Conservation (phyloP, 2,329 filamentous ascomycete genomes). For the Arthrinium phaeospermum region DNA sequence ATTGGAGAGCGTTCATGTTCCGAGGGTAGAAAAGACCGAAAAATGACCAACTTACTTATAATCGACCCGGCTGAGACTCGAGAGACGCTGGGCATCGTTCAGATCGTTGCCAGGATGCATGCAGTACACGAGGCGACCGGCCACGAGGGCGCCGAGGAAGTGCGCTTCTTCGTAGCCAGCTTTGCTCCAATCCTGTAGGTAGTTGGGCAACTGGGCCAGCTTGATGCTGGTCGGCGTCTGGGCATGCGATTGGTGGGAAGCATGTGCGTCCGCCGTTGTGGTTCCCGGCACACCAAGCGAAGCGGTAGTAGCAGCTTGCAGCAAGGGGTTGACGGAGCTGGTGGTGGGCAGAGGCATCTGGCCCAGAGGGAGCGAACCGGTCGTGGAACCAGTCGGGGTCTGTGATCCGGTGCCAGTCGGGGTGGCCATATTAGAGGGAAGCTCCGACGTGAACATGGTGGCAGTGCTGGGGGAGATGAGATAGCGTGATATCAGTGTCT, state of each 20-base stretch:
- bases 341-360: constrained; percentile 52
- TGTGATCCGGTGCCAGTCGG: constrained; percentile 89
- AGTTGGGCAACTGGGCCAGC: constrained; percentile 76
- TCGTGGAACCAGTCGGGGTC: constrained; percentile 75
- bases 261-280: constrained; percentile 49
- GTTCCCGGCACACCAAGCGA: constrained; percentile 52
- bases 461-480: constrained; percentile 90
- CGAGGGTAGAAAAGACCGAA: background rate
- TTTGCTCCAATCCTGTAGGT: constrained; percentile 91
- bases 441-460: constrained; percentile 96
- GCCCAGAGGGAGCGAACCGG: constrained; percentile 57
- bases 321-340: constrained; percentile 79
- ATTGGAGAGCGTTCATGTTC: background rate
- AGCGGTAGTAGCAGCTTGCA: constrained; percentile 87
- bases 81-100: constrained; percentile 58
- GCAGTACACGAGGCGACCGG: constrained; percentile 67
- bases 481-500: constrained; percentile 80
- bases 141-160: constrained; percentile 88
- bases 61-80: constrained; percentile 64
- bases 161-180: constrained; percentile 78
- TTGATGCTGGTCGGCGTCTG: constrained; percentile 86
- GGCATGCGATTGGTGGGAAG: constrained; percentile 60
- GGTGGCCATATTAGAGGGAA: constrained; percentile 91
- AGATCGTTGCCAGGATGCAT: constrained; percentile 61
- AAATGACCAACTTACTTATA: constrained; percentile 58